These are phyloP conservation scores for Camillea tinctor DNA, from an alignment of 2,329 filamentous ascomycete genomes.

Conservation along the genomic window DNA sequence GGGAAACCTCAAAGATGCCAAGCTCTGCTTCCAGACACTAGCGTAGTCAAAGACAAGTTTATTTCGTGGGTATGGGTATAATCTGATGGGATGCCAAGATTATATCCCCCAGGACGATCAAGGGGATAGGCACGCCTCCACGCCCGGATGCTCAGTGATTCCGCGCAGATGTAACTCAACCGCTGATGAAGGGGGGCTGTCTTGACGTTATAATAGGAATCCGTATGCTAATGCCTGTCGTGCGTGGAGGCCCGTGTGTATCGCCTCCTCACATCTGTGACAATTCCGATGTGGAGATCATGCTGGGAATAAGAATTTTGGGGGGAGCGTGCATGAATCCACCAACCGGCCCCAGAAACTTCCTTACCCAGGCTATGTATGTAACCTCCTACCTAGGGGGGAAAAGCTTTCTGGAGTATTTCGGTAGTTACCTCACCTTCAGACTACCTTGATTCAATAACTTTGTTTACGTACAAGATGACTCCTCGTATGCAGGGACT, in stretches of 20 bases:
- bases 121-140: background rate
- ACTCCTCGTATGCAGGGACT: background rate
- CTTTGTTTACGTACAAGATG: background rate
- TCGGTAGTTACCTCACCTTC: background rate
- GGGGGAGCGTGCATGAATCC: conserved; percentile 11
- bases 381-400: background rate
- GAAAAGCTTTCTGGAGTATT: background rate
- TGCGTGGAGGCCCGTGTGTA: conserved; percentile 12
- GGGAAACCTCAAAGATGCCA: background rate
- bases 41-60: background rate
- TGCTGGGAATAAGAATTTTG: conserved; percentile 4
- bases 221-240: conserved; percentile 4
- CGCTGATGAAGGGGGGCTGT: background rate
- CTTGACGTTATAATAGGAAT: conserved; percentile 2
- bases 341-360: background rate
- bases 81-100: background rate
- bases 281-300: conserved; percentile 19
- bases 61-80: background rate
- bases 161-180: conserved; percentile 7
- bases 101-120: background rate
- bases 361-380: background rate
- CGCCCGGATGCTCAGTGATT: conserved; percentile 14
- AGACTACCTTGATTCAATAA: background rate
- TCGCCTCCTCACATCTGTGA: conserved; percentile 19
- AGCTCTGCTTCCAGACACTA: background rate